These are phyloP conservation scores for Schwanniomyces occidentalis DNA, from an alignment of 805 yeast species.

Conservation along the genomic window DNA sequence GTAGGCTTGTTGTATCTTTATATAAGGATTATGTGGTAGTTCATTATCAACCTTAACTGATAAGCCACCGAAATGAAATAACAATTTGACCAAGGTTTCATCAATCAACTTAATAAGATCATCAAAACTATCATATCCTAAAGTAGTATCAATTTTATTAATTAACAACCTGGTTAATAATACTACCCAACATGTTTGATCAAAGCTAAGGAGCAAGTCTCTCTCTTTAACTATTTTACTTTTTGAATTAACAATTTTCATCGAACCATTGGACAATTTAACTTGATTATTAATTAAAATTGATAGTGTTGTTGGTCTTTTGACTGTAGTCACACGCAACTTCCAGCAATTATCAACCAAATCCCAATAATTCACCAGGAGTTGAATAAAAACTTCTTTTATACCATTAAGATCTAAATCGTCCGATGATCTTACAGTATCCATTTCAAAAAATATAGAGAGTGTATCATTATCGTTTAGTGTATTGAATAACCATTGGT, in stretches of 20 bases:
- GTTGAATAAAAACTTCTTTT: slow-evolving; percentile 31
- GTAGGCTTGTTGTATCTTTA: slow-evolving; percentile 14
- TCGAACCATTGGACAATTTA: slow-evolving; percentile 14
- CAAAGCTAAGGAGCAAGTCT: slow-evolving; percentile 28
- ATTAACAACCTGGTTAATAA: slow-evolving; percentile 32
- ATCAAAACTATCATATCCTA: slow-evolving; percentile 32
- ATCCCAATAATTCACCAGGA: slow-evolving; percentile 32
- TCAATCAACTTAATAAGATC: slow-evolving; percentile 23
- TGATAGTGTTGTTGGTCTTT: slow-evolving; percentile 27
- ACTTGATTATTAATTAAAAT: slow-evolving; percentile 15
- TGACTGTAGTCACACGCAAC: slow-evolving; percentile 31
- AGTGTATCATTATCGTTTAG: slow-evolving; percentile 22
- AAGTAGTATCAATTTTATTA: slow-evolving; percentile 32
- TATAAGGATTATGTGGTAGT: slow-evolving; percentile 22
- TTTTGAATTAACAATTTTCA: slow-evolving; percentile 16
- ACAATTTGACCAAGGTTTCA: slow-evolving; percentile 22
- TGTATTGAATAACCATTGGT: slow-evolving; percentile 33
- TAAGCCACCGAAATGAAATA: slow-evolving; percentile 30
- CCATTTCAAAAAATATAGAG: slow-evolving; percentile 34
- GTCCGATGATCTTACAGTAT: slow-evolving; percentile 23
- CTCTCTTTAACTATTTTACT: slow-evolving; percentile 26
- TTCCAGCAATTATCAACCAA: slow-evolving; percentile 16
- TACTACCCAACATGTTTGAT: slow-evolving; percentile 30
- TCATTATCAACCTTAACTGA: slow-evolving; percentile 7
- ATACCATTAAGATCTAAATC: slow-evolving; percentile 16